These are phyloP conservation scores for Oligophagozyma castellii DNA, from an alignment of 1,139 yeast species.

Conservation along the genomic window DNA sequence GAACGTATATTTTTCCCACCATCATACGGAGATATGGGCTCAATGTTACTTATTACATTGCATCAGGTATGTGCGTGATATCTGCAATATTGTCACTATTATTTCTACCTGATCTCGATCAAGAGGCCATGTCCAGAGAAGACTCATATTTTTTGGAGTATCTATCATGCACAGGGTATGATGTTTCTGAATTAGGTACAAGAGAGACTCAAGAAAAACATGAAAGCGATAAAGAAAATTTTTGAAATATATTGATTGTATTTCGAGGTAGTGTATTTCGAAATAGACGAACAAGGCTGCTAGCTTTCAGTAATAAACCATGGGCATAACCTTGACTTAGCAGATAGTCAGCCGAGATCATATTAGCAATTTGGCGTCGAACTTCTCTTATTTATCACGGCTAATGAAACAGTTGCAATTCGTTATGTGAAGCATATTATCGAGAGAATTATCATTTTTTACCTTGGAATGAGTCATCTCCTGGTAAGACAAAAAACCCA, in stretches of 20 bases:
- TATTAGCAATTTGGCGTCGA: too few relatives aligned
- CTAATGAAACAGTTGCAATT: too few relatives aligned
- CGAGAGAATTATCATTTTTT: too few relatives aligned
- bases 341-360: too few relatives aligned
- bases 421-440: too few relatives aligned
- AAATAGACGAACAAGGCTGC: conserved; percentile 1
- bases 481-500: too few relatives aligned
- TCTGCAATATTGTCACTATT: conserved; percentile 55
- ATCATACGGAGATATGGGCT: conserved; percentile 26
- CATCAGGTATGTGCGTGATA: conserved; percentile 57
- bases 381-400: too few relatives aligned
- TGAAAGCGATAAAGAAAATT: too few relatives aligned
- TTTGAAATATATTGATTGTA: too few relatives aligned
- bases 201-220: not conserved
- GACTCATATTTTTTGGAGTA: conserved; percentile 53
- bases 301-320: too few relatives aligned
- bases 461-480: too few relatives aligned
- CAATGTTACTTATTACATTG: conserved; percentile 64
- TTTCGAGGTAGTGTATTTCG: not conserved
- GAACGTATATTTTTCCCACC: conserved; percentile 21
- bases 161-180: conserved; percentile 43
- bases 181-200: conserved; percentile 23
- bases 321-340: too few relatives aligned
- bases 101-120: conserved; percentile 63
- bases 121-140: conserved; percentile 62